A percentile compares a stretch with the other conserved stretches of the same genome.
Conservation (phyloP, 2,329 filamentous ascomycete species). For the Cryphonectria naterciae region DNA sequence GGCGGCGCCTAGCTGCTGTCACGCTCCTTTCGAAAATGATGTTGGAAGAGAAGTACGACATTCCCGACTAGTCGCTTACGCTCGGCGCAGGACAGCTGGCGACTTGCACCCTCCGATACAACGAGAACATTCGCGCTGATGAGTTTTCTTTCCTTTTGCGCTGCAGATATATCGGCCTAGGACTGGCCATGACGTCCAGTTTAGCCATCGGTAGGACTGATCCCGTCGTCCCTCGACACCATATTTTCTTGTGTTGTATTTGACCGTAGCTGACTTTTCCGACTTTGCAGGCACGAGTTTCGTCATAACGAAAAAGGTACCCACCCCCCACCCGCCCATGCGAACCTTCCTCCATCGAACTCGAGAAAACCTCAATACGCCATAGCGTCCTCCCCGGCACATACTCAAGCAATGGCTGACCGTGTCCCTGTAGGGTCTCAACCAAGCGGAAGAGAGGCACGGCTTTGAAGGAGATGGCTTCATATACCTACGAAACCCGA, state of each 20-base stretch:
- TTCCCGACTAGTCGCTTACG: conserved; percentile 21
- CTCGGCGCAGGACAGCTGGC: background rate
- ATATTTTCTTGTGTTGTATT: background rate
- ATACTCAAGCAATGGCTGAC: conserved; percentile 15
- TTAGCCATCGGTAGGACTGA: conserved; percentile 70
- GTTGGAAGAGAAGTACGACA: conserved; percentile 51
- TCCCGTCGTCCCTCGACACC: background rate
- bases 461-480: conserved; percentile 97
- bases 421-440: conserved; percentile 67
- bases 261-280: conserved; percentile 31
- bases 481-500: conserved; percentile 89
- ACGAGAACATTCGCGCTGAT: conserved; percentile 37
- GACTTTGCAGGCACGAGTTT: conserved; percentile 78
- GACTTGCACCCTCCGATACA: background rate
- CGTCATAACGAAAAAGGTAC: conserved; percentile 97
- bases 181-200: conserved; percentile 74
- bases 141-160: conserved; percentile 26
- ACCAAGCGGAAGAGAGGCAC: conserved; percentile 86
- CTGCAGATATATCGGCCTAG: conserved; percentile 74
- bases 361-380: conserved; percentile 26
- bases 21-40: conserved; percentile 41
- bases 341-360: background rate
- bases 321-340: conserved; percentile 8
- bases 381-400: background rate
- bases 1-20: conserved; percentile 29